phyloP scores from a whole-genome alignment of 75 land plant genomes.

The Sequoiadendron giganteum region DNA sequence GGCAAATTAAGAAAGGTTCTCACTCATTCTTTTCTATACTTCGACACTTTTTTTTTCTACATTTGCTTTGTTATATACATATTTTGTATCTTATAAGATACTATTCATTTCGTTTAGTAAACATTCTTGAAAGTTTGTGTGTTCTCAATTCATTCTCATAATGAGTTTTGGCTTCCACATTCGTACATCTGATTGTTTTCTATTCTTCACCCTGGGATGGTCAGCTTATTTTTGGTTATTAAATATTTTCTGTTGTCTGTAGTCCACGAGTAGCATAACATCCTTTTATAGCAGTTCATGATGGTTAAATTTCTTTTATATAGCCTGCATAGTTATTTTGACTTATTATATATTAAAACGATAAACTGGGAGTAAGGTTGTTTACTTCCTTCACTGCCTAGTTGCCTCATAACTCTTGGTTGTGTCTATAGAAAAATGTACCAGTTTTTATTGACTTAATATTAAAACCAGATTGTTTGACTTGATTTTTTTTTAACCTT shows the following conservation, averaged over 20 bases:
- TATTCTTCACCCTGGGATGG: neutral
- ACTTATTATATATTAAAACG: neutral
- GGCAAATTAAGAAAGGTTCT: constrained; percentile 91
- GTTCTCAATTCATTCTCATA: neutral
- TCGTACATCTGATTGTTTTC: neutral
- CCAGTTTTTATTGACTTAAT: neutral
- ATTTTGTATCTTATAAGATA: neutral
- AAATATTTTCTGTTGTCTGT: neutral
- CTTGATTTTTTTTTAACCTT: neutral
- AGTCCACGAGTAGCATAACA: neutral
- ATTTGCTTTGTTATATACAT: neutral
- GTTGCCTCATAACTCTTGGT: neutral
- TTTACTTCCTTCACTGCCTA: neutral
- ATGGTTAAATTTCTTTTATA: neutral
- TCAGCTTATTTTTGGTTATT: neutral
- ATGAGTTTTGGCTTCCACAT: neutral
- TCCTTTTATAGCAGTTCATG: neutral
- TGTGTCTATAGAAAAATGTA: neutral
- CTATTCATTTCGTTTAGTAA: neutral
- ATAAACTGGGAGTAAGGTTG: neutral
- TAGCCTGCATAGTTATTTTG: neutral
- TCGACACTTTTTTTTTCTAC: neutral
- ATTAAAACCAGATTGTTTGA: neutral
- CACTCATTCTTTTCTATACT: neutral
- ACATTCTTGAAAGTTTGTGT: neutral